A percentile compares a stretch with the other conserved stretches of the same genome.
phyloP scores from a whole-genome alignment of 257 asterid species.

The Solanum clarkiae region DNA sequence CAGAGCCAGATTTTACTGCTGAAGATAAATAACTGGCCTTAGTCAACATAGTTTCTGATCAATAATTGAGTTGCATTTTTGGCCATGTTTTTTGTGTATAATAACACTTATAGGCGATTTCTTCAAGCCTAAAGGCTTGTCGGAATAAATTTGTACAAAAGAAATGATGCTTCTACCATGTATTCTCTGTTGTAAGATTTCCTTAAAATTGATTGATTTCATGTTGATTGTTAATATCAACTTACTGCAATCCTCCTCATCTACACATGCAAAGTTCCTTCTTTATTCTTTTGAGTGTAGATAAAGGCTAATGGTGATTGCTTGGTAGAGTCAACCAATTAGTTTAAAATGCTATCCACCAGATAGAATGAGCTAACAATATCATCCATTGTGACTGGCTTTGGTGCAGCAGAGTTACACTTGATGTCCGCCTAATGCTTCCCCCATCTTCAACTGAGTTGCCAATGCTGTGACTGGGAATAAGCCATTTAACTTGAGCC shows the following conservation, averaged over 20 bases:
- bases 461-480: neutral
- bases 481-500: neutral
- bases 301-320: neutral
- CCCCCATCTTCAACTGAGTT: neutral
- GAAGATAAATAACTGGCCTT: constrained; percentile 31
- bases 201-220: neutral
- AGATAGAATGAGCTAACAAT: neutral
- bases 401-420: neutral
- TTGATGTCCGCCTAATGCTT: neutral
- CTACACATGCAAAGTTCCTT: neutral
- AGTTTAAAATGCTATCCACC: neutral
- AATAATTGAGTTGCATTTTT: neutral
- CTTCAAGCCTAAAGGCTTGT: neutral
- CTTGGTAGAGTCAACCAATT: neutral
- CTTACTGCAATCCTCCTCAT: neutral
- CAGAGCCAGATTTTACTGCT: constrained; percentile 82
- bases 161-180: neutral
- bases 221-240: neutral
- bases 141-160: neutral
- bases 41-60: constrained; percentile 5
- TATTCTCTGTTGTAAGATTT: neutral
- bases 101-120: neutral
- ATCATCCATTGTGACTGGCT: neutral
- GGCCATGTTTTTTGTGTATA: neutral
- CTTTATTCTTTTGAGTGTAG: neutral